Base-by-base conservation (phyloP, 2,329 filamentous ascomycete species). In the Shiraia sp. region DNA sequence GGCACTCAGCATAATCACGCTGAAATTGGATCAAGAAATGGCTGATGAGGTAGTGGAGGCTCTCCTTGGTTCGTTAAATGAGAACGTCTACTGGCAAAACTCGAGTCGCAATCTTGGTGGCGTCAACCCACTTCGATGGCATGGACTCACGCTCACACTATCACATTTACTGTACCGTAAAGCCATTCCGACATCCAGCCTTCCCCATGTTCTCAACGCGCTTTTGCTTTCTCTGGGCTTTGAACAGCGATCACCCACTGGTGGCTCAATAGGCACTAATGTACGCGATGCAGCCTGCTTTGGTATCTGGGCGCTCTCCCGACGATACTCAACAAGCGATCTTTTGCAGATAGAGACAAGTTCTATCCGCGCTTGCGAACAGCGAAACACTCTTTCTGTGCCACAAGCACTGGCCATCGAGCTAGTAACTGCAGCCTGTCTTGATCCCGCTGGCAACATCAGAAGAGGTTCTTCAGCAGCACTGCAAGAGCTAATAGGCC, bases 251-350 rank as follows among this genome's bases (percentile, higher is more conserved):
- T 88, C 86, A 32, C 81, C 89, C 0, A 90, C 89, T 3, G 92
- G 93, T n/a, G 83, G 80, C 10, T 91, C 89, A 3, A 77, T 92
- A 9, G 93, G 93, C 2, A 86, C 88, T 1, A 96, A 95, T 55
- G 91, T 99, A 12, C 83, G 93, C 32, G 93, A 99, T 72, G 92
- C 93, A 10, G 90, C 93, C 3, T 96, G 91, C 65, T 99, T 97
- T 65, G 93, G 93, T 6, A 86, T 97, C 16, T 99, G 93, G 93
- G 87, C 91, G 1, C 69, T 97, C 6, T 89, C 92, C 15, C 81
- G 93, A 40, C 85, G 92, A 40, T 99, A 97, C 59, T 84, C 82
- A 1, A 96, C 90, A 0, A 63, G 75, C 0, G 92, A 97, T 66
- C 77, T 97, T 6, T 75, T 86, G 9, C 75, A 75, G 0, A 79